phyloP scores from a whole-genome alignment of 1,284 basidiomycete genomes.

The Mycena citricolor region DNA sequence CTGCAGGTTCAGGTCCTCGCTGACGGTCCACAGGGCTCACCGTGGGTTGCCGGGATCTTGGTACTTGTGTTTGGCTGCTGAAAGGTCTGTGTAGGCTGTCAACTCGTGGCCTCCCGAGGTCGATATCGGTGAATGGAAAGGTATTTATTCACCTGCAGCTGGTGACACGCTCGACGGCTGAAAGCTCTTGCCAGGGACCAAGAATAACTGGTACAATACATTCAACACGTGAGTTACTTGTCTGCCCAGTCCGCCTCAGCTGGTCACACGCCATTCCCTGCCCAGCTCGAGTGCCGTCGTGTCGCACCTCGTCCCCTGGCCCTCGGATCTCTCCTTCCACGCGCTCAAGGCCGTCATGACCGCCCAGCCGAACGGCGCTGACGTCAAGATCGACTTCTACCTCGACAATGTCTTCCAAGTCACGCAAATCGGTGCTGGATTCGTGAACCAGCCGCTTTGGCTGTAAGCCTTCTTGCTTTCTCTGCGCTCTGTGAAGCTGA shows the following conservation, averaged over 20 bases:
- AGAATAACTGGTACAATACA: slow-evolving; percentile 45
- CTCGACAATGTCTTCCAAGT: slow-evolving; percentile 37
- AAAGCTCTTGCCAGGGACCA: slow-evolving; percentile 27
- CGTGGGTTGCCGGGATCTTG: no score
- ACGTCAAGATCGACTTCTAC: slow-evolving; percentile 41
- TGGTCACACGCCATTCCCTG: slow-evolving; percentile 22
- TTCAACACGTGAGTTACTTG: slow-evolving; percentile 34
- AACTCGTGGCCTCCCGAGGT: slow-evolving; percentile 43
- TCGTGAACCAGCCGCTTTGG: slow-evolving; percentile 40
- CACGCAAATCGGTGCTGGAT: slow-evolving; percentile 40
- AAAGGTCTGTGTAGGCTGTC: no score
- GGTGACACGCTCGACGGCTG: background rate
- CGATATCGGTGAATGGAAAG: slow-evolving; percentile 49
- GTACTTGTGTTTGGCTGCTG: background rate
- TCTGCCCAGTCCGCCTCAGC: no score
- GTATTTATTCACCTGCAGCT: background rate
- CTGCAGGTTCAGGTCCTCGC: no score
- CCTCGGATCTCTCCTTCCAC: slow-evolving; percentile 43
- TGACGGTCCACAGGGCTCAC: no score
- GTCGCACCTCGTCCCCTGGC: slow-evolving; percentile 41
- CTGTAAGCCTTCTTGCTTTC: slow-evolving; percentile 32
- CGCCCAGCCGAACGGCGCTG: slow-evolving; percentile 35
- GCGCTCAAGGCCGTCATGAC: slow-evolving; percentile 41
- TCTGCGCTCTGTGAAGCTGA: background rate
- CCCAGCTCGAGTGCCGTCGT: slow-evolving; percentile 36